Base-by-base conservation (phyloP, 208 protist genomes). In the Strigomonas culicis region DNA sequence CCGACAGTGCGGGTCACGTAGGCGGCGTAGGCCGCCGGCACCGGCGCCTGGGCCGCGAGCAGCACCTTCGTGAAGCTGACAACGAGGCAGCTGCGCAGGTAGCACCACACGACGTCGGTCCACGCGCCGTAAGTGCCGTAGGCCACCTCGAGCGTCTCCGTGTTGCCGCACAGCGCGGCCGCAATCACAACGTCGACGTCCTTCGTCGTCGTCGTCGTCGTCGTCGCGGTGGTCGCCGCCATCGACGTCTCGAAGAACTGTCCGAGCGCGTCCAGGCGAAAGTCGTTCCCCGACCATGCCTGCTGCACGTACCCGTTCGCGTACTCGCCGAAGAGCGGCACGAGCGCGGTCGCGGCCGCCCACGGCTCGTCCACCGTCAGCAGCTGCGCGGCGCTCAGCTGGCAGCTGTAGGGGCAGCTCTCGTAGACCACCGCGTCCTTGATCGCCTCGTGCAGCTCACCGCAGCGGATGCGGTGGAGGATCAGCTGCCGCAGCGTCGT, bases 281-380 rank as follows among this genome's bases (percentile, higher is more conserved):
- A 74, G 43, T 88, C 74, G 66, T 94, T 94, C 57, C 82, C 80
- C 15, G 67, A 75, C 83, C 84, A 90, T 15, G 31, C 36, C 32
- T 66, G 67, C 8, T 6, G n/a, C 11, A 19, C n/a, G 25, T 55
- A 55, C 19, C 85, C 78, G 56, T 86, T 75, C n/a, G 72, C 82
- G 74, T 94, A 94, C 74, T 94, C 88, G 24, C 85, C 85, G 58
- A 94, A 94, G 13, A 94, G 75, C 10, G 88, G 85, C 43, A 89
- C 83, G 13, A 83, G 30, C 1, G 64, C 66, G 7, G 88, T 90
- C 19, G 72, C 56, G 46, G 71, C 53, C 55, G 80, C 74, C 85
- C 88, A 94, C 59, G 80, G 67, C 72, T 94, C 88, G 43, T 36
- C 53, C 62, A 87, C 85, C 8, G 80, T 88, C 70, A 87, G 84